Evolutionary conservation across 306 rosid species (phyloP), one percentile per base, ranked within the genome.

Genomic region (Lathyrus tuberosus): DNA sequence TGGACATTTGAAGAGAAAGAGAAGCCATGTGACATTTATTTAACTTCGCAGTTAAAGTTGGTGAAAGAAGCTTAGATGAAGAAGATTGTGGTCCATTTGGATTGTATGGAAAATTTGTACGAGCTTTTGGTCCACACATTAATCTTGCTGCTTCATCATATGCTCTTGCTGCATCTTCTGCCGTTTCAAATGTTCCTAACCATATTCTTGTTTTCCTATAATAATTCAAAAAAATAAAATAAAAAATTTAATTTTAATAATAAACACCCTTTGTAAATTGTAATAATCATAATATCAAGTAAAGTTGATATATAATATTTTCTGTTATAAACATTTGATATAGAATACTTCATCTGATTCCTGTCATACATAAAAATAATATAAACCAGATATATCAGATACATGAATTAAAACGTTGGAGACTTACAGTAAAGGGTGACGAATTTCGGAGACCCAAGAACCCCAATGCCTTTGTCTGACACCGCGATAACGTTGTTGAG

Each of bases 391-490:
- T 35, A 35, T 0, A 6, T 35, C 40, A 35, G 40, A 35, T 35
- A 2, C 10, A 6, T 35, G 10, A 6, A 33, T 33, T 6, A 33
- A 33, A 2, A 33, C 2, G 38, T n/a, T n/a, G n/a, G 14, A 0
- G 5, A 79, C 80, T 75, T 83, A 82, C 86, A 82, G 68, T 53
- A 79, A 44, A 63, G 86, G 86, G 63, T 82, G 86, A 47, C 96
- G 96, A 78, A 89, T 89, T 76, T 89, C 93, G 20, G 96, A 89
- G 80, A 89, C 96, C 96, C 96, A 89, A 22, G 96, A 89, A 51
- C 96, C 96, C 96, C 96, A 89, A 8, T 90, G 93, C 75, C 96
- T 78, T 47, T 87, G 93, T 10, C 96, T 84, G 0, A 90, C 96
- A 14, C 96, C 96, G 16, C 96, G 75, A 69, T 84, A 90, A 10